Percentiles rank a stretch among this genome's conserved stretches.
Evolutionary conservation across 768 basidiomycete genomes (phyloP).

Genomic region (Clathrus columnatus): DNA sequence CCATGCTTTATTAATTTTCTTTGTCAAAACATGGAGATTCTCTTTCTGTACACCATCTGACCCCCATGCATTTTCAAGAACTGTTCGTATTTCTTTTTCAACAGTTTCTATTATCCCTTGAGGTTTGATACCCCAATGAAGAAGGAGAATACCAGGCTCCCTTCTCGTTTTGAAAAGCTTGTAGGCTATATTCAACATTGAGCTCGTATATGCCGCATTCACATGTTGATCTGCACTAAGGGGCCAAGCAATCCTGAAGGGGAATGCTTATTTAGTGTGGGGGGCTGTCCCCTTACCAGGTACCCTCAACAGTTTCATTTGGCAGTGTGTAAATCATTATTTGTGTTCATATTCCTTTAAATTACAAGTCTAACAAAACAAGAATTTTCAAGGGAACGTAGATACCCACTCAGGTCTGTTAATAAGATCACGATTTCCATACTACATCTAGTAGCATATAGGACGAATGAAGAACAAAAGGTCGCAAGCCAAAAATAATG

Average conservation of each 20-base stretch:
- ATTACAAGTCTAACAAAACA: no score
- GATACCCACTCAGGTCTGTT: no score
- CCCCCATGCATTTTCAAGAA: constrained; percentile 14
- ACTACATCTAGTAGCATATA: no score
- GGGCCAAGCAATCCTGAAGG: constrained; percentile 20
- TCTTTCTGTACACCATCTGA: constrained; percentile 15
- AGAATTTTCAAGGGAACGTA: no score
- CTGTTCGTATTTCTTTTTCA: constrained; percentile 9
- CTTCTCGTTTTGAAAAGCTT: constrained; percentile 17
- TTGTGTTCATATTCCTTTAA: no score
- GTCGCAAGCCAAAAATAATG: no score
- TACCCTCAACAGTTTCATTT: no score
- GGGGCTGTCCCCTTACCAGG: no score
- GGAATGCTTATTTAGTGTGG: neutral
- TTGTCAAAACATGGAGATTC: constrained; percentile 12
- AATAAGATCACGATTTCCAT: no score
- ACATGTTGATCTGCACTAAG: constrained; percentile 18
- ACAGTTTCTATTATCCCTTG: constrained; percentile 15
- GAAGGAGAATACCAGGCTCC: constrained; percentile 11
- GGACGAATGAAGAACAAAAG: no score
- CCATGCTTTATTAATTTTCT: constrained; percentile 2
- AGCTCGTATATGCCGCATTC: constrained; percentile 16
- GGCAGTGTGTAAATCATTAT: no score
- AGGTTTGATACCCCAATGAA: constrained; percentile 14
- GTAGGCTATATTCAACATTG: constrained; percentile 13